Evolutionary conservation across 1,284 basidiomycete species (phyloP).

Genomic region (Vanrija pseudolonga): DNA sequence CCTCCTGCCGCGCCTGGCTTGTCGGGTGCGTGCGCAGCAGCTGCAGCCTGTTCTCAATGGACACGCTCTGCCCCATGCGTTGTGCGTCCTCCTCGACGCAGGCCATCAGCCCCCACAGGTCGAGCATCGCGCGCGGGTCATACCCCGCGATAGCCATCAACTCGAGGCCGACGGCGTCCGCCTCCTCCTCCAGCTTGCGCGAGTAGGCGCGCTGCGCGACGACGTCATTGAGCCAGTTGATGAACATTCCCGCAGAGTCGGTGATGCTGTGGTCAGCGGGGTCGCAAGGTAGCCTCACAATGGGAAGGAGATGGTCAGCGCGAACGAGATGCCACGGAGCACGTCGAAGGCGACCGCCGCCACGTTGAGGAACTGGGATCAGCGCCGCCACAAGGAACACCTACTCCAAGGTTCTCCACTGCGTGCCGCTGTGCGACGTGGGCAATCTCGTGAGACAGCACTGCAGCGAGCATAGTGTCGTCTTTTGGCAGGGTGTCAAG

Average conservation of each 20-base stretch:
- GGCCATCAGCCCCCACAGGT: conserved; percentile 54
- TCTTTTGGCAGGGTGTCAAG: conserved; percentile 49
- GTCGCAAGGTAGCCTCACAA: conserved; percentile 25
- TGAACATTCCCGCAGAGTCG: conserved; percentile 51
- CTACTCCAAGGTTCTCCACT: conserved; percentile 53
- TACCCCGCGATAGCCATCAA: conserved; percentile 54
- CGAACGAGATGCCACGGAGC: conserved; percentile 53
- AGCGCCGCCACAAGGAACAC: conserved; percentile 8
- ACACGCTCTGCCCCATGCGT: conserved; percentile 28
- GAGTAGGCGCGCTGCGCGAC: conserved; percentile 54
- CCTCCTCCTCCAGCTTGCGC: conserved; percentile 55
- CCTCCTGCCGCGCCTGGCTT: conserved; percentile 47
- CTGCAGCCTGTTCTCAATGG: conserved; percentile 43
- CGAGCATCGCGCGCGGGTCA: conserved; percentile 51
- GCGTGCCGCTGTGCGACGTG: conserved; percentile 54
- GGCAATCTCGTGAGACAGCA: conserved; percentile 53
- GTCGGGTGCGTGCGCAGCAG: conserved; percentile 54
- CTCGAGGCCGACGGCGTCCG: conserved; percentile 53
- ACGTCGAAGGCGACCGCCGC: conserved; percentile 55
- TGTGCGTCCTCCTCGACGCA: conserved; percentile 51
- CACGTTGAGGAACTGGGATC: conserved; percentile 51
- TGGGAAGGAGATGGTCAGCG: conserved; percentile 54
- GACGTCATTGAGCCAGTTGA: conserved; percentile 54
- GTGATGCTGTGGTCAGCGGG: conserved; percentile 41
- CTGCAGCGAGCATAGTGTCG: conserved; percentile 52